Evolutionary conservation across 768 basidiomycete species (phyloP).

Genomic region (Russula virescens): DNA sequence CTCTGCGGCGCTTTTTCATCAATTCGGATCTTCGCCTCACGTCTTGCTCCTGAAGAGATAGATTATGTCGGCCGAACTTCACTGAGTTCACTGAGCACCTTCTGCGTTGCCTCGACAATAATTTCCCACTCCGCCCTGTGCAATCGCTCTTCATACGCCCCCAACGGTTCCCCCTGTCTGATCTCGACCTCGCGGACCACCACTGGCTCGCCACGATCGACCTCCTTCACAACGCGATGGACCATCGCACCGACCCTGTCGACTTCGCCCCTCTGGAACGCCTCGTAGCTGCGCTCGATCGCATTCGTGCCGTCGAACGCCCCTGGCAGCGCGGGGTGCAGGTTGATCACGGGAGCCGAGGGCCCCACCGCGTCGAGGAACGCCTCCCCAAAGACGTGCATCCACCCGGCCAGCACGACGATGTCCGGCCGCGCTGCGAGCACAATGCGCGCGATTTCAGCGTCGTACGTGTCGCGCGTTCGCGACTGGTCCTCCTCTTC

Average conservation of each 20-base stretch:
- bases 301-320: slow-evolving; percentile 96
- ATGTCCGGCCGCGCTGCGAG: slow-evolving; percentile 65
- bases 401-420: slow-evolving; percentile 96
- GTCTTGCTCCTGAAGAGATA: not conserved
- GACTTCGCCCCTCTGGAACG: slow-evolving; percentile 79
- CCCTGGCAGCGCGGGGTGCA: slow-evolving; percentile 94
- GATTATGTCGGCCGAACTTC: slow-evolving; percentile 31
- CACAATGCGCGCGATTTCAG: slow-evolving; percentile 67
- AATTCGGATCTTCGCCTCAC: slow-evolving; percentile 5
- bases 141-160: slow-evolving; percentile 67
- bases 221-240: slow-evolving; percentile 87
- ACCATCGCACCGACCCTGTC: slow-evolving; percentile 83
- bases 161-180: slow-evolving; percentile 60
- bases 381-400: slow-evolving; percentile 86
- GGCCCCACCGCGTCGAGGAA: slow-evolving; percentile 67
- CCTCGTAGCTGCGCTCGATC: slow-evolving; percentile 83
- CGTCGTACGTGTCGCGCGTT: slow-evolving; percentile 81
- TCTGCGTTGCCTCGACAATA: slow-evolving; percentile 80
- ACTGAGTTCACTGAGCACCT: slow-evolving; percentile 48
- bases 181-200: slow-evolving; percentile 76
- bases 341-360: slow-evolving; percentile 83
- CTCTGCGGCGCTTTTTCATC: not conserved
- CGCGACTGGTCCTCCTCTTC: slow-evolving; percentile 34
- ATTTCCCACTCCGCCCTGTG: slow-evolving; percentile 85
- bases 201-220: slow-evolving; percentile 87